These are phyloP conservation scores for Biscogniauxia mediterranea DNA, from an alignment of 2,329 filamentous ascomycete species.

Conservation along the genomic window DNA sequence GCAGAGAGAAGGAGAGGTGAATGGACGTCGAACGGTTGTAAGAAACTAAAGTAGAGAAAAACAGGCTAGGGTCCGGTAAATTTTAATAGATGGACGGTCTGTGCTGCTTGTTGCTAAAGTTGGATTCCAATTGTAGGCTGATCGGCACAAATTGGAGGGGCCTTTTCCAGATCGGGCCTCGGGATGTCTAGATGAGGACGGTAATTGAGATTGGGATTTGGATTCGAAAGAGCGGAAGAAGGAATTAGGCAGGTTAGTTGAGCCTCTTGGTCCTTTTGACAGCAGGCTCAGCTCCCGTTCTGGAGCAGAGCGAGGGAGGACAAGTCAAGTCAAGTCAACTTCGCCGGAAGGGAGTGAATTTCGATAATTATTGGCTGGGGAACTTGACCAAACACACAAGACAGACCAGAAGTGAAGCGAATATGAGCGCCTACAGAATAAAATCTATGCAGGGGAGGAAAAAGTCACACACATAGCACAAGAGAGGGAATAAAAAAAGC, in stretches of 20 bases:
- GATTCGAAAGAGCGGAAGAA: neutral
- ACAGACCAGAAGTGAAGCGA: neutral
- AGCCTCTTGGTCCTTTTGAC: neutral
- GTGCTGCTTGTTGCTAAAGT: slow-evolving; percentile 5
- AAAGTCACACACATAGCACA: neutral
- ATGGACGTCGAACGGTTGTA: slow-evolving; percentile 1
- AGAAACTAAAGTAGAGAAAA: slow-evolving; percentile 6
- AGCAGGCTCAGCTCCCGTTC: neutral
- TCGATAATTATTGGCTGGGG: neutral
- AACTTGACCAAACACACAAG: neutral
- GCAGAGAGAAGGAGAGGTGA: slow-evolving; percentile 18
- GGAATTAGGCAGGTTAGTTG: too few species aligned
- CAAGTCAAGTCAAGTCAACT: neutral
- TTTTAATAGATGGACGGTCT: slow-evolving; percentile 5
- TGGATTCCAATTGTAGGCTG: slow-evolving; percentile 1
- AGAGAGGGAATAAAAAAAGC: neutral
- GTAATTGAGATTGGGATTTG: neutral
- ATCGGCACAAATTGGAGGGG: slow-evolving; percentile 1
- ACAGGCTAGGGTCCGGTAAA: slow-evolving; percentile 15
- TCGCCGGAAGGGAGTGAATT: neutral
- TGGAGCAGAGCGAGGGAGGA: neutral
- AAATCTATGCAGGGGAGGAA: slow-evolving; percentile 2
- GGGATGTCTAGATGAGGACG: neutral
- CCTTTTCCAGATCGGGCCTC: neutral
- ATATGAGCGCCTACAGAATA: neutral